Percentiles rank a stretch among this genome's conserved stretches.
phyloP scores from a whole-genome alignment of 495 filamentous ascomycete species.

The Penicillium taxi region DNA sequence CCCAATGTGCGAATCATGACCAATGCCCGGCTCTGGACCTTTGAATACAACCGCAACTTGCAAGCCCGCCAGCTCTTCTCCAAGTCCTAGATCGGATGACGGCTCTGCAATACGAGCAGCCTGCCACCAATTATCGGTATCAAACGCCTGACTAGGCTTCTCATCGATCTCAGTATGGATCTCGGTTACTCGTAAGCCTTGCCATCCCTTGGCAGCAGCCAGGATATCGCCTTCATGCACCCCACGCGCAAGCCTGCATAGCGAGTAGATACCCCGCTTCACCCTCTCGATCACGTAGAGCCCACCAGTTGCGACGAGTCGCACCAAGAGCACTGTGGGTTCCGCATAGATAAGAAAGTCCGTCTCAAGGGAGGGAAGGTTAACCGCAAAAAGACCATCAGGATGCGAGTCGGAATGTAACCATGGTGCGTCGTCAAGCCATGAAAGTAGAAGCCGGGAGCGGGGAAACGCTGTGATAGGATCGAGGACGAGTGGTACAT shows the following conservation, averaged over 20 bases:
- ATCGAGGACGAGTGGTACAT: slow-evolving; percentile 52
- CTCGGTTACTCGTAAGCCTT: slow-evolving; percentile 24
- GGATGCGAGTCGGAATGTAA: slow-evolving; percentile 46
- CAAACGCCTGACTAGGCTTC: slow-evolving; percentile 8
- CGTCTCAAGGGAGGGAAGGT: slow-evolving; percentile 54
- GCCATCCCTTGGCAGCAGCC: slow-evolving; percentile 34
- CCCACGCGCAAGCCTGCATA: slow-evolving; percentile 63
- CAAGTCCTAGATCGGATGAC: slow-evolving; percentile 10
- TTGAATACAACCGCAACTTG: slow-evolving; percentile 31
- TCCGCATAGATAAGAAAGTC: slow-evolving; percentile 30
- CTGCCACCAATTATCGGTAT: slow-evolving; percentile 32
- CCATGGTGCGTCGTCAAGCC: slow-evolving; percentile 49
- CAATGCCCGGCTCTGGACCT: slow-evolving; percentile 5
- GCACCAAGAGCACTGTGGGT: slow-evolving; percentile 54
- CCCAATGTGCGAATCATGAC: slow-evolving; percentile 9
- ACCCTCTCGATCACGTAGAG: slow-evolving; percentile 71
- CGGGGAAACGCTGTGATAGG: slow-evolving; percentile 56
- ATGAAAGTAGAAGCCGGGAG: slow-evolving; percentile 50
- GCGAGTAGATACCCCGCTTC: slow-evolving; percentile 53
- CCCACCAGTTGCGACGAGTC: slow-evolving; percentile 48
- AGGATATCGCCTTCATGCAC: slow-evolving; percentile 39
- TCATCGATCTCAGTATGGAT: slow-evolving; percentile 29
- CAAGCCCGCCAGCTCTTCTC: slow-evolving; percentile 19
- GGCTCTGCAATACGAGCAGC: slow-evolving; percentile 32
- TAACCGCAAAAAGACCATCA: slow-evolving; percentile 48